phyloP scores from a whole-genome alignment of 495 filamentous ascomycete species.

The Penicillium angulare region DNA sequence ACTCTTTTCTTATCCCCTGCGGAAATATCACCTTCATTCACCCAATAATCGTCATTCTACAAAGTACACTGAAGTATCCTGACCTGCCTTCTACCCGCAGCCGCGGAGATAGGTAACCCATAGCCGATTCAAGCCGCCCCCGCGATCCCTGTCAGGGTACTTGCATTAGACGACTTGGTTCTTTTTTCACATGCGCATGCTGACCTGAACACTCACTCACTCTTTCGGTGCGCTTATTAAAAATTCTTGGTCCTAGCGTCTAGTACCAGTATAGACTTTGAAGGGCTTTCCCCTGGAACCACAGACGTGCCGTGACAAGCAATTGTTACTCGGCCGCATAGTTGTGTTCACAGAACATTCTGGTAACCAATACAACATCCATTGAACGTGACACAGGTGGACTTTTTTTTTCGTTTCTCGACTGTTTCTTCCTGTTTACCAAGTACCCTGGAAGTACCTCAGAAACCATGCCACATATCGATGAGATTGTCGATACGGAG shows the following conservation, averaged over 20 bases:
- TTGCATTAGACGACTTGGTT: no score
- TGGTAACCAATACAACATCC: no score
- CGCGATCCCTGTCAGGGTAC: constrained; percentile 13
- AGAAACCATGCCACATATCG: constrained; percentile 26
- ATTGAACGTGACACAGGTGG: no score
- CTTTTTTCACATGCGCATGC: no score
- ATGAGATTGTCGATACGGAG: constrained; percentile 21
- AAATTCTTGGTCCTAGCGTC: no score
- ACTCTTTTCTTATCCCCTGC: no score
- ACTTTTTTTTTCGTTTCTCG: neutral
- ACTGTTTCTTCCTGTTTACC: neutral
- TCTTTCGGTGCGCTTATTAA: neutral
- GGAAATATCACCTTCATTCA: neutral
- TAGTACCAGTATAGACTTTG: no score
- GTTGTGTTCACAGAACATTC: neutral
- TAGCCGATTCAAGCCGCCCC: constrained; percentile 22
- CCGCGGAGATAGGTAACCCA: constrained; percentile 20
- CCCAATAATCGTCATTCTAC: neutral
- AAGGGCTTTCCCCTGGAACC: no score
- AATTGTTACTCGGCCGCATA: no score
- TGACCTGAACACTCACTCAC: no score
- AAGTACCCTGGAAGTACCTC: neutral
- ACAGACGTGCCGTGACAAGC: no score
- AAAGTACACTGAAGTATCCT: neutral
- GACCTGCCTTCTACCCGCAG: constrained; percentile 6